Percentiles rank a stretch among this genome's conserved stretches.
Conservation (phyloP, 495 filamentous ascomycete genomes). For the Neurospora sp. region DNA sequence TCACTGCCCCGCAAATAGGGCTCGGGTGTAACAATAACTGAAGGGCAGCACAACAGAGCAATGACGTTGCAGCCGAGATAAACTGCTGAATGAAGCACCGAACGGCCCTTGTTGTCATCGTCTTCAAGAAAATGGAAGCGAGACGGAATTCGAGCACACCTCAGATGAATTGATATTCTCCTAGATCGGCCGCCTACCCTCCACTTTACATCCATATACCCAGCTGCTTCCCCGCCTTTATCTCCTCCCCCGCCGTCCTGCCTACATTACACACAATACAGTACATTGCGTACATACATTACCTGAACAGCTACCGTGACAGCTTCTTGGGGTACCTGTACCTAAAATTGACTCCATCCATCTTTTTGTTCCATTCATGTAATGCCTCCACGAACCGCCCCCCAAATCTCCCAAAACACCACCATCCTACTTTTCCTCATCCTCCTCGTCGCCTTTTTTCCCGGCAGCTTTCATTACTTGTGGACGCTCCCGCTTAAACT, state of each 20-base stretch:
- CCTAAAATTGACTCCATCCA: background rate
- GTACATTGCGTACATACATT: background rate
- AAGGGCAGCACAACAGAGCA: background rate
- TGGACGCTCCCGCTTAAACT: slow-evolving; percentile 31
- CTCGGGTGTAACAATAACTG: background rate
- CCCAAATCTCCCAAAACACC: slow-evolving; percentile 11
- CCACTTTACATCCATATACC: background rate
- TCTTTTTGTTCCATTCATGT: background rate
- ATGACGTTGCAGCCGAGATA: background rate
- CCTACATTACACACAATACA: background rate
- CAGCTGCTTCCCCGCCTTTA: background rate
- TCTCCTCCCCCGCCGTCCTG: background rate
- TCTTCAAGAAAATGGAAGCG: background rate
- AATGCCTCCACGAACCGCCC: background rate
- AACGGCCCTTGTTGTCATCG: background rate
- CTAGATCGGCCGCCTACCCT: background rate
- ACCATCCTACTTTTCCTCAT: slow-evolving; percentile 38
- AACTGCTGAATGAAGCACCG: background rate
- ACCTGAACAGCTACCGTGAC: background rate
- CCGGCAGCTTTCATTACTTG: slow-evolving; percentile 40
- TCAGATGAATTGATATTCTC: background rate
- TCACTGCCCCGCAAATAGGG: background rate
- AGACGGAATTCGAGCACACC: background rate
- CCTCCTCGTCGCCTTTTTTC: slow-evolving; percentile 47
- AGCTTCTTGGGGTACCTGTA: background rate